Evolutionary conservation across 305 asterid species (phyloP).

Genomic region (Plantago coronopus): DNA sequence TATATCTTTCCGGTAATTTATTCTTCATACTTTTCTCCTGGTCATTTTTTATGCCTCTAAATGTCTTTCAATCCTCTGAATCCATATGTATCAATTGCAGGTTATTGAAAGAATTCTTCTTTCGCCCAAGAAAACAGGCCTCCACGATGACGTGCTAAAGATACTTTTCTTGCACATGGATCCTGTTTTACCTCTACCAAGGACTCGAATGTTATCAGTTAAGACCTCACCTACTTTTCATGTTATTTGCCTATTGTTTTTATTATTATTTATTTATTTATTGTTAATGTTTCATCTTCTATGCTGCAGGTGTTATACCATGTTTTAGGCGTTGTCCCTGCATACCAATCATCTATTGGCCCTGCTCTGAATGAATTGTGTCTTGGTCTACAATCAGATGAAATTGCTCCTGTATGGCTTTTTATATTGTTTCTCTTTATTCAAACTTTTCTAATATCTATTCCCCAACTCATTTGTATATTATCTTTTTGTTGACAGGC

Average conservation of each 20-base stretch:
- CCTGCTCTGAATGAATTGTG: constrained; percentile 95
- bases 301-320: constrained; percentile 79
- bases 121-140: constrained; percentile 84
- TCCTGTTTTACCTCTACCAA: constrained; percentile 89
- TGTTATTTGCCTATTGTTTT: constrained; percentile 14
- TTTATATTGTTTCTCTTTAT: constrained; percentile 24
- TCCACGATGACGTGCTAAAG: constrained; percentile 86
- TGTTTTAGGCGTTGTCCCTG: constrained; percentile 91
- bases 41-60: constrained; percentile 20
- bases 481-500: constrained; percentile 50
- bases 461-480: constrained; percentile 17
- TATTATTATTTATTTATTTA: constrained; percentile 11
- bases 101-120: constrained; percentile 81
- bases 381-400: constrained; percentile 88
- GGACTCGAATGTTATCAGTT: constrained; percentile 94
- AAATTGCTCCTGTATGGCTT: constrained; percentile 82
- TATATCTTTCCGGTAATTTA: constrained; percentile 83
- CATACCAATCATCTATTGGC: constrained; percentile 71
- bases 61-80: neutral
- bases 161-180: constrained; percentile 93
- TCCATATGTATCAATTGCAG: constrained; percentile 36
- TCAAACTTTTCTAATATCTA: constrained; percentile 20
- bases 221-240: constrained; percentile 27
- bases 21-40: constrained; percentile 8
- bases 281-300: constrained; percentile 21